Evolutionary conservation across 23 red algal genomes (phyloP).

Genomic region (Cyanidiococcus yangmingshanensis): DNA sequence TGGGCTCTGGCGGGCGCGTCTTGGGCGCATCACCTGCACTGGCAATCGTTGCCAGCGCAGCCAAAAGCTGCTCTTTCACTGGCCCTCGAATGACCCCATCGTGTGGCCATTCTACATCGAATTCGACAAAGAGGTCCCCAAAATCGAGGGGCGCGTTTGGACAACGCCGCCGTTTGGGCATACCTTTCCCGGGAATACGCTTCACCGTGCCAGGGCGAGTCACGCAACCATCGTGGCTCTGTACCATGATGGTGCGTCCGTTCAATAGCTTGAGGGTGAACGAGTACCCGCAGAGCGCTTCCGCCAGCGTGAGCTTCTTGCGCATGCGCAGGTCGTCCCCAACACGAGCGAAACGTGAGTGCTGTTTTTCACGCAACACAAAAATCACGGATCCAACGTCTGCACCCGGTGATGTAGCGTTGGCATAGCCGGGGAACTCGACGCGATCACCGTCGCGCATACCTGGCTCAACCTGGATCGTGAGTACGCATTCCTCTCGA

Average conservation of each 20-base stretch:
- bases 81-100: not conserved
- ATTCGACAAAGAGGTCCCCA: constrained; percentile 15
- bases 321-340: constrained; percentile 21
- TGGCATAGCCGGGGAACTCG: constrained; percentile 20
- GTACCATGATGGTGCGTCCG: constrained; percentile 24
- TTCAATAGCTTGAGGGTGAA: constrained; percentile 16
- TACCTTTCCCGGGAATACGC: not conserved
- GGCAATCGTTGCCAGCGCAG: not conserved
- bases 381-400: constrained; percentile 18
- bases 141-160: not conserved
- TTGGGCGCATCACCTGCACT: not conserved
- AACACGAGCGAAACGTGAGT: constrained; percentile 3
- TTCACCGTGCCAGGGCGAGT: constrained; percentile 5
- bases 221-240: constrained; percentile 8
- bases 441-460: constrained; percentile 22
- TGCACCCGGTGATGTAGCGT: constrained; percentile 14
- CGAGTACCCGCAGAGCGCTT: constrained; percentile 29
- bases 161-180: not conserved
- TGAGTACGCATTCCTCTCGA: constrained; percentile 16
- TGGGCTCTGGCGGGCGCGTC: not conserved
- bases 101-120: constrained; percentile 14
- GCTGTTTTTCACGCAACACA: constrained; percentile 26
- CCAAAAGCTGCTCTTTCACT: not conserved
- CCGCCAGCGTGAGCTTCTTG: constrained; percentile 20
- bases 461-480: constrained; percentile 24